Conservation (phyloP, 2,329 filamentous ascomycete genomes). For the Ilyonectria robusta region DNA sequence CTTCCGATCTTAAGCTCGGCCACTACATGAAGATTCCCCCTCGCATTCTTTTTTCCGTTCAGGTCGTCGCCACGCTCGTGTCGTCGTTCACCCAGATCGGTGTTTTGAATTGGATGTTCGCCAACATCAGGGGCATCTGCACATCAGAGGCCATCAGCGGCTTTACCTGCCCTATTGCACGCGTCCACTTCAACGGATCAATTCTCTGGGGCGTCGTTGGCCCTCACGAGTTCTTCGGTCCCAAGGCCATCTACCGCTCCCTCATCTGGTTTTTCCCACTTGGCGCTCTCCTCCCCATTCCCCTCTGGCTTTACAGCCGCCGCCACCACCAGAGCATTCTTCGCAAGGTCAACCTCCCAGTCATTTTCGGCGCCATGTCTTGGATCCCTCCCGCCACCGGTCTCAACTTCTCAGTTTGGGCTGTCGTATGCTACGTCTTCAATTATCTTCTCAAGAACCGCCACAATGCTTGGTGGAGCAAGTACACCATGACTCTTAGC, state of each 20-base stretch:
- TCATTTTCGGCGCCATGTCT: conserved; percentile 84
- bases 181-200: conserved; percentile 91
- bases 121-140: conserved; percentile 82
- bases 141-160: conserved; percentile 85
- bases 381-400: conserved; percentile 92
- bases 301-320: conserved; percentile 79
- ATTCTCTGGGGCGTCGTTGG: conserved; percentile 93
- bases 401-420: conserved; percentile 91
- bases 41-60: conserved; percentile 82
- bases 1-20: conserved; percentile 87
- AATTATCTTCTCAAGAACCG: conserved; percentile 81
- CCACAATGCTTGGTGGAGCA: conserved; percentile 85
- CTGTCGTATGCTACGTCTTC: conserved; percentile 86
- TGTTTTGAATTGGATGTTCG: conserved; percentile 93
- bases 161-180: conserved; percentile 88
- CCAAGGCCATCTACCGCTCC: conserved; percentile 79
- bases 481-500: conserved; percentile 91
- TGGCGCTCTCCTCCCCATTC: conserved; percentile 81
- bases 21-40: conserved; percentile 92
- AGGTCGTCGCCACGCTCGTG: conserved; percentile 81
- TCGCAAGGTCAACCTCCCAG: conserved; percentile 84
- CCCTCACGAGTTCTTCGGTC: conserved; percentile 85
- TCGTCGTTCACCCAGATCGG: conserved; percentile 86
- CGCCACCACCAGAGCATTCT: conserved; percentile 73
- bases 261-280: conserved; percentile 87